phyloP scores from a whole-genome alignment of 2,329 filamentous ascomycete species.

The Calycina marina region DNA sequence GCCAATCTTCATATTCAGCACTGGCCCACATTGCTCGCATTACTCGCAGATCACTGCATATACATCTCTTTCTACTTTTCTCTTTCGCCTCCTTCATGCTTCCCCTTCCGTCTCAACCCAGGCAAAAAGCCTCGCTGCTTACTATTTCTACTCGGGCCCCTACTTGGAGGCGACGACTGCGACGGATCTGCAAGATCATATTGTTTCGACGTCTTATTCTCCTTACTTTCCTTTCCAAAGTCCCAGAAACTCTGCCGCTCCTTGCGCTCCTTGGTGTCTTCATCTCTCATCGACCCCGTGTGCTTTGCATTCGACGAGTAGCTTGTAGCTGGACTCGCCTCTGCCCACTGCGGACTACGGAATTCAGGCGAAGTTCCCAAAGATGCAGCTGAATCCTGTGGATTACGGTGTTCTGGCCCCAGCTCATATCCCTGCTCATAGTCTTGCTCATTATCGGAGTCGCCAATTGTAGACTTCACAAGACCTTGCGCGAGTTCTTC shows the following conservation, averaged over 20 bases:
- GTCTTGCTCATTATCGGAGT: neutral
- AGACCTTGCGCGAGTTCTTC: conserved; percentile 18
- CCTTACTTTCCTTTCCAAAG: conserved; percentile 16
- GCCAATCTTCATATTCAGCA: too few relatives aligned
- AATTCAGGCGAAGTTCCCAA: conserved; percentile 2
- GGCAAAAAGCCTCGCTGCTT: conserved; percentile 20
- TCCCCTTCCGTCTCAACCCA: conserved; percentile 14
- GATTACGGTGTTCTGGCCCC: conserved; percentile 8
- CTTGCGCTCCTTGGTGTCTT: conserved; percentile 12
- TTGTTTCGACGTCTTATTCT: conserved; percentile 14
- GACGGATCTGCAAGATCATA: conserved; percentile 6
- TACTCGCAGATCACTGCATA: too few relatives aligned
- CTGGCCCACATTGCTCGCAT: too few relatives aligned
- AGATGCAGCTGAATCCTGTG: conserved; percentile 10
- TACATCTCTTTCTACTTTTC: too few relatives aligned
- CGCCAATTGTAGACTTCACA: conserved; percentile 10
- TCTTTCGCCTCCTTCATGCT: too few relatives aligned
- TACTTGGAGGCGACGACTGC: conserved; percentile 13
- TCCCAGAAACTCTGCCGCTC: conserved; percentile 23
- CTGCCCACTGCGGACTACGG: conserved; percentile 10
- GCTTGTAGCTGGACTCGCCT: conserved; percentile 12
- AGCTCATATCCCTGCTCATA: conserved; percentile 7
- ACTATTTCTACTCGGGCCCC: conserved; percentile 16
- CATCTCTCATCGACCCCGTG: too few relatives aligned
- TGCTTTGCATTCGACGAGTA: too few relatives aligned